A percentile compares a stretch with the other conserved stretches of the same genome.
Conservation (phyloP, 805 yeast genomes). For the Kodamaea fukazawae region DNA sequence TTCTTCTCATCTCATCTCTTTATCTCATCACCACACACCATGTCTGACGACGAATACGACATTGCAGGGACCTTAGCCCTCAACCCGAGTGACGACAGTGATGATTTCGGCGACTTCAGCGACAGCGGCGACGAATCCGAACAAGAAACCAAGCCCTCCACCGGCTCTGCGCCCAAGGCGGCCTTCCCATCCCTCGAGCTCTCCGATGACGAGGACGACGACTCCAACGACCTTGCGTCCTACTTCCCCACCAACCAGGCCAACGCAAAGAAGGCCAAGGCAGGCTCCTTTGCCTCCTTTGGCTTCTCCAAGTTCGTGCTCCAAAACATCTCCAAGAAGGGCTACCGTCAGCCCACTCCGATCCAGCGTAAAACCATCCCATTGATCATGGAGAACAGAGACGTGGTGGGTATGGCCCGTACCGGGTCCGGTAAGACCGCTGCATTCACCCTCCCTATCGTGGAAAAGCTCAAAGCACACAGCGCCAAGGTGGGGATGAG, state of each 20-base stretch:
- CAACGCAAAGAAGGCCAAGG: constrained; percentile 57
- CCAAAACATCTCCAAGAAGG: constrained; percentile 73
- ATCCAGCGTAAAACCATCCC: constrained; percentile 97
- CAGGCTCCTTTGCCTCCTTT: constrained; percentile 85
- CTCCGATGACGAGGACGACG: constrained; percentile 37
- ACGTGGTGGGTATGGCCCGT: constrained; percentile 99
- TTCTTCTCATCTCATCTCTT: constrained; percentile 8
- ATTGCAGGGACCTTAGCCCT: constrained; percentile 4
- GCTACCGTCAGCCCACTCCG: constrained; percentile 94
- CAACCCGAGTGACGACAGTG: constrained; percentile 25
- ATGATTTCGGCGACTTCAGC: constrained; percentile 58
- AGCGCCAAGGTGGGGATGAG: constrained; percentile 85
- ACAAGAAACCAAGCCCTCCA: constrained; percentile 20
- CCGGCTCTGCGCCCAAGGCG: constrained; percentile 12
- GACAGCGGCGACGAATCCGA: constrained; percentile 30
- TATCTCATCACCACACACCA: constrained; percentile 3
- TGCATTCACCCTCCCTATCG: constrained; percentile 87
- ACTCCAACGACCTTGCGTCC: constrained; percentile 41
- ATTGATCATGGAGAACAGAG: constrained; percentile 77
- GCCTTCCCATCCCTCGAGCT: constrained; percentile 50
- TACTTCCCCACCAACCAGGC: constrained; percentile 43
- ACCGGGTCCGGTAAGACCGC: constrained; percentile 99
- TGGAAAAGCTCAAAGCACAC: constrained; percentile 80
- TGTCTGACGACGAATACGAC: constrained; percentile 9
- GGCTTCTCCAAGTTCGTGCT: constrained; percentile 76